Base-by-base conservation (phyloP, 345 rosid species). In the Aquilaria malaccensis region DNA sequence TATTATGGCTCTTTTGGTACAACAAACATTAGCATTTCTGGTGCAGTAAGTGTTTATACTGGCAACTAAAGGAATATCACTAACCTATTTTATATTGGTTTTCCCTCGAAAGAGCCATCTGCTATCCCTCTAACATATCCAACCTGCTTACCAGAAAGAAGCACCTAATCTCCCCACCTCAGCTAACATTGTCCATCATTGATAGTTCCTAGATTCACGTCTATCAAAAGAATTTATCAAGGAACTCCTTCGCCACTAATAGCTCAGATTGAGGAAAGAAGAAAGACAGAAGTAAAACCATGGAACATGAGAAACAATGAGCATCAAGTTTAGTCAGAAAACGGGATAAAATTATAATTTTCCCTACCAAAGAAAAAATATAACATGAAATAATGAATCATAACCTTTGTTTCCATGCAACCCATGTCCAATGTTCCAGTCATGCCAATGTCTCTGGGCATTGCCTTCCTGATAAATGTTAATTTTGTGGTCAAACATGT, bases 41-140 rank as follows among this genome's bases (percentile, higher is more conserved):
- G 22, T 22, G 22, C 0, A 22, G 22, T 22, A 22, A 22, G 22
- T 22, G 22, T 22, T 22, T 22, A 22, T 22, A 22, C 22, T 22
- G 22, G 22, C 22, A 22, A 22, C 22, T 22, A 22, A 22, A 22
- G 22, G 22, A 37, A 37, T 3, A 37, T 4, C 43, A 37, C 43
- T 37, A 37, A 9, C 43, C 7, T 37, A 90, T 30, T 90, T 92
- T 63, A 90, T 85, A 74, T 83, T 87, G 72, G 87, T 85, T 71
- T 71, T 2, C 66, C 70, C 4, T 64, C 62, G 4, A 77, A 45
- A 9, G 65, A 43, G 33, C 13, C 30, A n/a, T 52, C 55, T 11
- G 68, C 65, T 9, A 48, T 22, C 48, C 46, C 48, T 67, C 65
- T 69, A 13, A 61, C 12, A 14, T 53, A 52, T 32, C 13, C 55